Percentiles rank a stretch among this genome's conserved stretches.
These are phyloP conservation scores for Pyracantha coccinea DNA, from an alignment of 331 rosid genomes.

Conservation along the genomic window DNA sequence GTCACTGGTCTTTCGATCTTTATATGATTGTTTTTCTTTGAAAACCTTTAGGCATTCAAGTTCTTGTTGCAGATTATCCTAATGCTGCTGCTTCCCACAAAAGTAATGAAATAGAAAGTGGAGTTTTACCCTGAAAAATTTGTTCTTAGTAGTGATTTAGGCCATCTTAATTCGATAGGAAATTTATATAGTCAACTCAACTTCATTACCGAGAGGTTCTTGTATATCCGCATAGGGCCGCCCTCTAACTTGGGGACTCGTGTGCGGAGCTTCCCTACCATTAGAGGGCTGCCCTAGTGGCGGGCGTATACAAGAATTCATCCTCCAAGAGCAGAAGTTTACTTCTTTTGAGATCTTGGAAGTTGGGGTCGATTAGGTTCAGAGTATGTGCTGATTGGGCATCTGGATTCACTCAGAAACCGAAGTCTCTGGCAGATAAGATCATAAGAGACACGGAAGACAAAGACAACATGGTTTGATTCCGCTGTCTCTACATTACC, in stretches of 20 bases:
- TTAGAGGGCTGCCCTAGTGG: too few species aligned
- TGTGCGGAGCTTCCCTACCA: too few species aligned
- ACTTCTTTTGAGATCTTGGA: neutral
- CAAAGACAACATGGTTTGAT: slow-evolving; percentile 9
- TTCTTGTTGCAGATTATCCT: slow-evolving; percentile 11
- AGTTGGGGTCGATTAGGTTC: slow-evolving; percentile 1
- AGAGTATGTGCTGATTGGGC: neutral
- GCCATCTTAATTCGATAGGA: neutral
- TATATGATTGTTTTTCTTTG: neutral
- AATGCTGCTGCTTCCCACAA: neutral
- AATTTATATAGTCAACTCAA: neutral
- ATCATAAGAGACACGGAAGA: slow-evolving; percentile 13
- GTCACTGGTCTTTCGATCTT: slow-evolving; percentile 17
- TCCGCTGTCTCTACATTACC: neutral
- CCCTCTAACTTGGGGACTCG: too few species aligned
- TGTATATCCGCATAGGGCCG: too few species aligned
- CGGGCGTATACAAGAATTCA: too few species aligned
- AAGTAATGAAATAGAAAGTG: neutral
- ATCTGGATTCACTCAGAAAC: neutral
- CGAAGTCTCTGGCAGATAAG: neutral
- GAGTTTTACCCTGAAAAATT: too few species aligned
- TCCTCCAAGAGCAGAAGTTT: neutral
- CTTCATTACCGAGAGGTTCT: neutral
- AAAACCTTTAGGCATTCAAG: slow-evolving; percentile 19
- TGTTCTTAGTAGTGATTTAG: too few species aligned